Base-by-base conservation (phyloP, 2,329 filamentous ascomycete species). In the Dactylella cylindrospora region DNA sequence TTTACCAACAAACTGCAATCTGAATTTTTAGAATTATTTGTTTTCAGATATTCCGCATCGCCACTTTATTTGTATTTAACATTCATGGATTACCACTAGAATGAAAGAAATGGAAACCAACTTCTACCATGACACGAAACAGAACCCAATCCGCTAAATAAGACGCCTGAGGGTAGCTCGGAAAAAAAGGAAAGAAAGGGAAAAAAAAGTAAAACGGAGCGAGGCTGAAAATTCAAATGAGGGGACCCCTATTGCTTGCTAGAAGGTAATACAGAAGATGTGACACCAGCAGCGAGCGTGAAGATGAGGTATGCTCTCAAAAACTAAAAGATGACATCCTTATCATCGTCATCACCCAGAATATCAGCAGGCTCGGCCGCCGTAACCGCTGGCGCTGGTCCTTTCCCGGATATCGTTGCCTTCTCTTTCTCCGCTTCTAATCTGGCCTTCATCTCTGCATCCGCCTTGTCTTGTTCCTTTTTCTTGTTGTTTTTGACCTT, bases 401-500 rank as follows among this genome's bases (percentile, higher is more conserved):
- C 47, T 12, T 22, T 36, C 3, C 54, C 54, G 12, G 57, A 40
- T 47, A 62, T 36, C 45, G 43, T 53, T 20, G 46, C 25, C 28
- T 76, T 72, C 51, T 74, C 72, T 17, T 75, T 73, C 50, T 73
- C 70, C 15, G 70, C 72, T 20, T 70, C 77, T 50, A 82, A 80
- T 71, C 84, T 85, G 22, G 82, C 83, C 70, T 86, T 86, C 72
- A 93, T 82, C 73, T 90, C 84, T 22, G 82, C 85, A 68, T 90
- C 86, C 40, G 81, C 79, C 8, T 79, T 83, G 8, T 85, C 86
- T 25, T 77, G 84, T 68, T 90, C 86, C 69, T 86, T 79, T 72
- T 90, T 85, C 73, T 91, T 91, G 77, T 91, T 91, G 72, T 81
- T 82, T 40, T 88, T 87, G 28, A 91, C 87, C 79, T 98, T 98